These are phyloP conservation scores for Pythium rishiriense DNA, from an alignment of 352 stramenopile genomes.

Conservation along the genomic window DNA sequence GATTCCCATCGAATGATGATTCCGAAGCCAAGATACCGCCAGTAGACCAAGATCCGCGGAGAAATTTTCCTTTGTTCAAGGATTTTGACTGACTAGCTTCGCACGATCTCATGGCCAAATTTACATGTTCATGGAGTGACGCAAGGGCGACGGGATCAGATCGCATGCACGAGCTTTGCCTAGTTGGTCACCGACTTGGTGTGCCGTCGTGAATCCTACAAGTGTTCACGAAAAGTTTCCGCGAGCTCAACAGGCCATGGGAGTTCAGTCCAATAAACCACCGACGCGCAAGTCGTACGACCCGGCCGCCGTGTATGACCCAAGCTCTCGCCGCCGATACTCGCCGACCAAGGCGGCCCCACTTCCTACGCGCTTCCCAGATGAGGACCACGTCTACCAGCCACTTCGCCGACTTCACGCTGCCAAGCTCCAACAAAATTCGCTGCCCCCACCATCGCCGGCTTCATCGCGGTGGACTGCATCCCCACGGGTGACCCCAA, in stretches of 20 bases:
- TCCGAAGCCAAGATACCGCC: too few species aligned
- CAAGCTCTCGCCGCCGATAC: neutral
- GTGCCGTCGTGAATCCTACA: too few species aligned
- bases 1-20: too few species aligned
- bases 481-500: neutral
- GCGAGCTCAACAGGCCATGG: too few species aligned
- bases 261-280: neutral
- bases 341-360: conserved; percentile 7
- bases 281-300: conserved; percentile 7
- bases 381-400: conserved; percentile 21
- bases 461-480: neutral
- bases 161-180: too few species aligned
- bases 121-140: too few species aligned
- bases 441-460: conserved; percentile 26
- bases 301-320: conserved; percentile 15
- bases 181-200: too few species aligned
- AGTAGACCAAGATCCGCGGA: too few species aligned
- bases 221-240: too few species aligned
- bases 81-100: too few species aligned
- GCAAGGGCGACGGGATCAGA: neutral
- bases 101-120: too few species aligned
- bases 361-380: conserved; percentile 18
- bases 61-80: too few species aligned
- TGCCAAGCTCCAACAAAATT: conserved; percentile 30
- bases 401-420: conserved; percentile 17